Conservation (phyloP, 352 stramenopile species). For the Phytophthora pseudosyringae region DNA sequence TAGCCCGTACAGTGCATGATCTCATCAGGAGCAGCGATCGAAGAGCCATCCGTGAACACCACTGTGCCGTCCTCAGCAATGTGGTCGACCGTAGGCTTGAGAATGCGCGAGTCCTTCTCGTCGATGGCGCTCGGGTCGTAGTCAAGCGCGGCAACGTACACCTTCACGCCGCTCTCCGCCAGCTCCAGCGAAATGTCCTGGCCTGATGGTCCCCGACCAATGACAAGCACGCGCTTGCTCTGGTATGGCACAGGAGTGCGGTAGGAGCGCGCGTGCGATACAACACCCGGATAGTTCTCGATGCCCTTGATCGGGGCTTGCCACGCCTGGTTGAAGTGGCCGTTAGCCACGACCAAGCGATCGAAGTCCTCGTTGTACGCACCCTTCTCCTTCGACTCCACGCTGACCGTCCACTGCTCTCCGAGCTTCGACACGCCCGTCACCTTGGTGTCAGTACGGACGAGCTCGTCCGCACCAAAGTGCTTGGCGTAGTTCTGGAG, state of each 20-base stretch:
- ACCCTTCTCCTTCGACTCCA: conserved; percentile 40
- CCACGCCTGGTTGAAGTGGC: conserved; percentile 67
- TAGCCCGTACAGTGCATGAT: conserved; percentile 81
- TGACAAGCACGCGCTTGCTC: conserved; percentile 60
- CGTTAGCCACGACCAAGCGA: conserved; percentile 73
- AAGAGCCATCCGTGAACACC: conserved; percentile 57
- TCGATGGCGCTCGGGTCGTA: conserved; percentile 34
- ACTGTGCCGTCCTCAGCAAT: conserved; percentile 50
- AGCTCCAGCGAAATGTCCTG: conserved; percentile 80
- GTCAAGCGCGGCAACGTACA: conserved; percentile 58
- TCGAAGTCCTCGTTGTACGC: conserved; percentile 63
- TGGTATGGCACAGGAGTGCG: conserved; percentile 45
- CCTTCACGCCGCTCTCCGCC: conserved; percentile 35
- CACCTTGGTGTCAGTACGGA: conserved; percentile 55
- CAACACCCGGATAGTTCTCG: conserved; percentile 48
- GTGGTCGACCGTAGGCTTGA: conserved; percentile 57
- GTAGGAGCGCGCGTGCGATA: conserved; percentile 55
- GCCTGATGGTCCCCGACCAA: conserved; percentile 69
- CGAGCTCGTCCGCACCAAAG: conserved; percentile 54
- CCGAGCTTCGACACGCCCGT: conserved; percentile 43
- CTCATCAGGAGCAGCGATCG: conserved; percentile 52
- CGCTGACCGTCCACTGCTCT: conserved; percentile 40
- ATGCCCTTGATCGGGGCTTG: conserved; percentile 53
- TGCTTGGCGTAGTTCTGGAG: conserved; percentile 59
- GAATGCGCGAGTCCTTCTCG: conserved; percentile 38